Evolutionary conservation across 208 protist genomes (phyloP), one percentile per base, ranked within the genome.

Genomic region (Acanthamoeba divionensis): DNA sequence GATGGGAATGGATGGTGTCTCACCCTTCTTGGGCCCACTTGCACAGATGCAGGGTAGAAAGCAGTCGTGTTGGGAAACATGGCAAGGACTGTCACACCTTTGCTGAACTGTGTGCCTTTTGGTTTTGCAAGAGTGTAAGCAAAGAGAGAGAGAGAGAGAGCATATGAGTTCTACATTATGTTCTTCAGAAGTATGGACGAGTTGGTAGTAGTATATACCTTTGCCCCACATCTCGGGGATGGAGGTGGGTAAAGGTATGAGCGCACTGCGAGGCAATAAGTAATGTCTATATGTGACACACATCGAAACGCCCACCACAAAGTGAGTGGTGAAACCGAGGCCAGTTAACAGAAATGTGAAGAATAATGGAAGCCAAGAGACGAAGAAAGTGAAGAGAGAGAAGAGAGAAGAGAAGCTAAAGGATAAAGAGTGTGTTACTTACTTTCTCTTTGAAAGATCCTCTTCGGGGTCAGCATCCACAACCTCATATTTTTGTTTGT

Each of bases 41-140:
- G 79, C 12, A 88, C 79, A 15, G 79, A 71, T 0, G 79, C 79
- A 8, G 50, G 79, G 31, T 88, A 88, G 55, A 88, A 88, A 45
- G 55, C 57, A 9, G 79, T 88, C 18, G 79, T 88, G 24, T 69
- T 69, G 38, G 79, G 79, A 24, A 71, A 88, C 55, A 88, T 65
- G 36, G 79, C 79, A 15, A 88, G 57, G 13, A 88, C 79, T 13
- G 44, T 54, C 38, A 52, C 33, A 18, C 79, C 79, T 38, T 88
- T 88, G 18, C 55, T 65, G 79, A 88, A 88, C 55, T 71, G 79
- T 2, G 79, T 88, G 36, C n/a, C 79, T 69, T n/a, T n/a, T n/a
- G n/a, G n/a, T n/a, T n/a, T n/a, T n/a, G n/a, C n/a, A n/a, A n/a
- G n/a, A n/a, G n/a, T n/a, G n/a, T n/a, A n/a, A n/a, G n/a, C n/a